phyloP scores from a whole-genome alignment of 768 basidiomycete genomes.

The Russula sp. region DNA sequence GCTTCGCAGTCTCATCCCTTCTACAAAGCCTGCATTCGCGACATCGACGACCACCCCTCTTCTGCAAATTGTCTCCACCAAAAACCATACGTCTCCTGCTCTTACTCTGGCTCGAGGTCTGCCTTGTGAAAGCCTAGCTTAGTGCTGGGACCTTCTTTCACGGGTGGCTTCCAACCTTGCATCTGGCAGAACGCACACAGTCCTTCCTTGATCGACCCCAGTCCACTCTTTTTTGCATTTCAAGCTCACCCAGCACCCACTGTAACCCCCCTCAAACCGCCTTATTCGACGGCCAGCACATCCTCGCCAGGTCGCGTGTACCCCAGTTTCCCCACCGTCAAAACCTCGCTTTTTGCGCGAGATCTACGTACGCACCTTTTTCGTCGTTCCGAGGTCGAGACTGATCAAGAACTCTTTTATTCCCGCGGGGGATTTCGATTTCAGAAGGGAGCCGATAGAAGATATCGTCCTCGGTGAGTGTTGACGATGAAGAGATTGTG shows the following conservation, averaged over 20 bases:
- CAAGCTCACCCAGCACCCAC: constrained; percentile 19
- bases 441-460: constrained; percentile 14
- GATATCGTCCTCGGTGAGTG: constrained; percentile 11
- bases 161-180: constrained; percentile 18
- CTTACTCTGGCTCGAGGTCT: constrained; percentile 23
- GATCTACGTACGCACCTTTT: constrained; percentile 7
- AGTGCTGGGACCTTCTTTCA: constrained; percentile 20
- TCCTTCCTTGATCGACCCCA: constrained; percentile 24
- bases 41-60: constrained; percentile 7
- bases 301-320: background rate
- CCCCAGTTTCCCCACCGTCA: background rate
- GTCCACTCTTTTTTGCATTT: constrained; percentile 18
- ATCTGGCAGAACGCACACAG: constrained; percentile 22
- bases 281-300: constrained; percentile 15
- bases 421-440: constrained; percentile 14
- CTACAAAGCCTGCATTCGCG: constrained; percentile 18
- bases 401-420: constrained; percentile 9
- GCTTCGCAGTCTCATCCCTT: constrained; percentile 37
- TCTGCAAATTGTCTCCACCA: background rate
- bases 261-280: background rate
- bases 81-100: constrained; percentile 23
- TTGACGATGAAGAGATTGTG: background rate
- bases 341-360: background rate
- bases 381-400: constrained; percentile 7
- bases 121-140: constrained; percentile 19